Base-by-base conservation (phyloP, 768 basidiomycete genomes). In the Tulasnella sp. region DNA sequence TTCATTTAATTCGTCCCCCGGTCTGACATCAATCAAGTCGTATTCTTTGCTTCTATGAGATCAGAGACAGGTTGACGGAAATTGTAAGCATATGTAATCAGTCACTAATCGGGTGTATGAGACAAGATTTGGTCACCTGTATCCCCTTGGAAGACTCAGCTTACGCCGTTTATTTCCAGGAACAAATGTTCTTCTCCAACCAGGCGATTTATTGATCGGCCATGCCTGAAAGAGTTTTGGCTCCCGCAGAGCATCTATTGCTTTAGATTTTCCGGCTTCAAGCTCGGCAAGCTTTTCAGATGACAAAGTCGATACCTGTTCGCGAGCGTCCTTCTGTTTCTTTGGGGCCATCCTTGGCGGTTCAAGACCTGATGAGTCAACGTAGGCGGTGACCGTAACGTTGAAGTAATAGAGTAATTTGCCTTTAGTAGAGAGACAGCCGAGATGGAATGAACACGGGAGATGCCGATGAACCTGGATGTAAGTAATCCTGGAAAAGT, bases 131-230 rank as follows among this genome's bases (percentile, higher is more conserved):
- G n/a, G n/a, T 42, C n/a, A 40, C 49, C 49, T 41, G 29, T 51
- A 51, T 10, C 49, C 49, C 34, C 49, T 41, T 31, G 49, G 49
- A 13, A 40, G 33, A 15, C 25, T 22, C 6, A 51, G 24, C 33
- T 51, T 51, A 16, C 49, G 37, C 25, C 31, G 27, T 3, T 27
- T 41, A 7, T 13, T 27, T 15, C 28, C 27, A 20, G 39, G 39
- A 29, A 51, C 15, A 25, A 51, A 42, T 8, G 35, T 29, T 9
- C 49, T 29, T n/a, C 44, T 51, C 15, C 12, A 34, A 41, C 49
- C 49, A 10, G 49, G 49, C 22, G 49, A 43, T 42, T 51, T 51
- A 42, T 51, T 42, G 12, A 51, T 42, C 8, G 40, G 28, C 49
- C 49, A 51, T 8, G 49, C 41, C 19, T 51, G 49, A 31, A 51